Base-by-base conservation (phyloP, 306 rosid species). In the Dalbergia oliveri region DNA sequence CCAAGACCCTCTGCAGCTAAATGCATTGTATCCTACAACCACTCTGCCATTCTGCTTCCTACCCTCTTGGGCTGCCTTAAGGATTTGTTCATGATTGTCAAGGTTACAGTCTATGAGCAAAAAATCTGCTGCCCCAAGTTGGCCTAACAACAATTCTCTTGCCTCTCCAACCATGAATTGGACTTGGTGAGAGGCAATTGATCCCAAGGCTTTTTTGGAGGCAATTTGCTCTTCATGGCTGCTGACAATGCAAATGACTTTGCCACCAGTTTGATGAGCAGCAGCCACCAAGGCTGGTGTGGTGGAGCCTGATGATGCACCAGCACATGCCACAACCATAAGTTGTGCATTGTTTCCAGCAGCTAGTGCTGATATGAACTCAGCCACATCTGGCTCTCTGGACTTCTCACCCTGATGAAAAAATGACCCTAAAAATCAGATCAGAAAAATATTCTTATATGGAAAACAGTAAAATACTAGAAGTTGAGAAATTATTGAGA, bases 321-420 rank as follows among this genome's bases (percentile, higher is more conserved):
- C 75, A 1, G 84, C 88, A 59, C 89, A 87, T 0, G 91, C 94
- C 56, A 88, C 86, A 8, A 93, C 93, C 97, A 93, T 93, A 5
- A 86, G 69, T 67, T 93, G 90, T 39, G 94, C 94, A 41, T 87
- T 93, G 89, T 87, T 93, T 71, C 97, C 97, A 0, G 93, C 97
- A 0, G 98, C 97, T 58, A 91, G 75, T 4, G 98, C 97, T 66
- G 98, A 93, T 69, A 93, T 87, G 72, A 94, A 94, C 85, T 94
- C 98, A 0, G 88, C 94, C 56, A 86, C 92, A 66, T 94, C 85
- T 45, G 97, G 98, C 77, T 90, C 92, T 54, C 86, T 90, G 0
- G 81, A 80, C 54, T 79, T 91, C 43, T 84, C 82, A 7, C 89
- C 91, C 93, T 93, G 80, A 80, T 18, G 8, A 69, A 10, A 11